Base-by-base conservation (phyloP, 345 rosid species). In the Salix koriyanagi region DNA sequence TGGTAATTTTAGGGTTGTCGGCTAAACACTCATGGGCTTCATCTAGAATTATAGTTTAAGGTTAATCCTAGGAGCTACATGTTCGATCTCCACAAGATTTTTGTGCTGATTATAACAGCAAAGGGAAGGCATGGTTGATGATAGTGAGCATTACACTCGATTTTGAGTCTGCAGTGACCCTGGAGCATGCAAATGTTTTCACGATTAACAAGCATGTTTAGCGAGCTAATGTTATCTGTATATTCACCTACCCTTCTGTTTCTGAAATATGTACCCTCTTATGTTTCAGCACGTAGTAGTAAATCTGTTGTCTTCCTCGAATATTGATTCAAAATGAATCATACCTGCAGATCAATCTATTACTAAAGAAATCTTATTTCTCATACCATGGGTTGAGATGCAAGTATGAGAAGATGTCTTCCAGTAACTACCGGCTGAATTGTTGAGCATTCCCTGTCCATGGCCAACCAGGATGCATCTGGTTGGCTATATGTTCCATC, bases 391-490 rank as follows among this genome's bases (percentile, higher is more conserved):
- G 58, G 7, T 18, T 39, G 48, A 71, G 34, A 58, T 69, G 30
- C 50, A 32, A 32, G 69, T 42, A 28, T 41, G 50, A 73, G 74
- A 12, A 54, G 64, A 64, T 18, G 42, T 37, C 41, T 15, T 54
- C 46, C 26, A 50, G 11, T 25, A 1, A 41, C 36, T 14, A 4
- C n/a, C 16, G 2, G 1, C 13, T 68, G 26, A 48, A 69, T 69
- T 48, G 42, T 50, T 52, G 32, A 44, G 15, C 41, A 75, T 30
- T 74, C 21, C 42, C 14, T 32, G 58, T 41, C 44, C 44, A 44
- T 21, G 82, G 68, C 75, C 70, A 52, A 61, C 58, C 18, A 26
- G 70, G 77, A 60, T 69, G 77, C 65, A 72, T 65, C 66, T 65
- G 71, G 26, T 6, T 52, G 62, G 76, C 61, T 41, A 18, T 18